Conservation (phyloP, 768 basidiomycete species). For the Kwoniella pini region DNA sequence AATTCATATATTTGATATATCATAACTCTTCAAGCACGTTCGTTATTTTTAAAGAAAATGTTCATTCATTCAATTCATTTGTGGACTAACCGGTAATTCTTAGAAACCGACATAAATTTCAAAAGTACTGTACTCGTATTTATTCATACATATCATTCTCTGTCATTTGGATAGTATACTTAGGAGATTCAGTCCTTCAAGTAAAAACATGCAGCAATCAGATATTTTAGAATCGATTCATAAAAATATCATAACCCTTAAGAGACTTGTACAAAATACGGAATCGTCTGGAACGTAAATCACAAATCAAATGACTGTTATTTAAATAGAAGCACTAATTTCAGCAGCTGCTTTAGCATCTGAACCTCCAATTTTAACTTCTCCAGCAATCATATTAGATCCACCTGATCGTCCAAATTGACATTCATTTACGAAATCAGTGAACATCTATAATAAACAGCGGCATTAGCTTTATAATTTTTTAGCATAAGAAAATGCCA, state of each 20-base stretch:
- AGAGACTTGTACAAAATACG: no score
- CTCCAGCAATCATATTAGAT: conserved; percentile 40
- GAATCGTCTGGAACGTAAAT: no score
- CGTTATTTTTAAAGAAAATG: neutral
- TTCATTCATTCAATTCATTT: neutral
- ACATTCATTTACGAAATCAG: conserved; percentile 84
- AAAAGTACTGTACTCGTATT: neutral
- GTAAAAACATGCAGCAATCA: no score
- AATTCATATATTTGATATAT: neutral
- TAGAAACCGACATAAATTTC: neutral
- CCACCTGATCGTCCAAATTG: conserved; percentile 52
- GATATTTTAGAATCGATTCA: no score
- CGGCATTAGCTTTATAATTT: neutral
- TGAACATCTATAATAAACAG: conserved; percentile 71
- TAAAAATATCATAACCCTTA: no score
- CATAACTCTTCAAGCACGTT: neutral
- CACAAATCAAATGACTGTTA: neutral
- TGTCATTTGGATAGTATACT: no score
- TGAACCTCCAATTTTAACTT: conserved; percentile 39
- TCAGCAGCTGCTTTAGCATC: conserved; percentile 30
- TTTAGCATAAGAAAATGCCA: neutral
- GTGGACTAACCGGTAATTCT: neutral
- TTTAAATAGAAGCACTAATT: conserved; percentile 6
- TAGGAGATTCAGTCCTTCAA: no score
- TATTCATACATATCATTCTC: no score